phyloP scores from a whole-genome alignment of 768 basidiomycete genomes.

The Symmetrospora coprosmae region DNA sequence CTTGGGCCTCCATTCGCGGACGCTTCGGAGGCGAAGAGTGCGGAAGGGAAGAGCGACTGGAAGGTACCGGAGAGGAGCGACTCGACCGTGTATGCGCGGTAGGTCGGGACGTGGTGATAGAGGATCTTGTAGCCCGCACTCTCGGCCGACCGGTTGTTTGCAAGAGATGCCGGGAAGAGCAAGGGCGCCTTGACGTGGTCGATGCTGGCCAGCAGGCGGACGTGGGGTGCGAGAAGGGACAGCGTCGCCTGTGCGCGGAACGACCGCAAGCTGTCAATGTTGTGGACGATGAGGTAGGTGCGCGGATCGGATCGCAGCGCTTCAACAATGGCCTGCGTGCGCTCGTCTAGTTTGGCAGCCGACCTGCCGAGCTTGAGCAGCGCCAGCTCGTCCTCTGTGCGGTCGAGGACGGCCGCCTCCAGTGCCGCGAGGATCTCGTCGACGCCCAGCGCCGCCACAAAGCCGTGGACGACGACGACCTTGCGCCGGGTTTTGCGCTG shows the following conservation, averaged over 20 bases:
- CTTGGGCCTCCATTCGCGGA: background rate
- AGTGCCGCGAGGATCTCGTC: slow-evolving; percentile 46
- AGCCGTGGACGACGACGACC: slow-evolving; percentile 64
- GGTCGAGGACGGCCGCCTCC: background rate
- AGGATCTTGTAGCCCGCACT: slow-evolving; percentile 49
- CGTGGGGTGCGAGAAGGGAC: slow-evolving; percentile 55
- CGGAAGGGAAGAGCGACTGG: slow-evolving; percentile 24
- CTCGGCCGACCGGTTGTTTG: slow-evolving; percentile 41
- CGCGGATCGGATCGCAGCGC: slow-evolving; percentile 46
- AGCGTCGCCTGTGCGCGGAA: slow-evolving; percentile 53
- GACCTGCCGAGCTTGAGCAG: background rate
- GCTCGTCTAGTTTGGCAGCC: slow-evolving; percentile 51
- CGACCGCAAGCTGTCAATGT: slow-evolving; percentile 64
- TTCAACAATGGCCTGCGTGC: slow-evolving; percentile 43
- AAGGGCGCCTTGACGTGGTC: slow-evolving; percentile 75
- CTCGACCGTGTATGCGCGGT: slow-evolving; percentile 66
- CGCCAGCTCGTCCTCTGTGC: background rate
- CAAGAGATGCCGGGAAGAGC: slow-evolving; percentile 48
- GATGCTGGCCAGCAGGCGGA: slow-evolving; percentile 70
- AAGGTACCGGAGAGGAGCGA: slow-evolving; percentile 35
- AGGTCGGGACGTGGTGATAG: slow-evolving; percentile 83
- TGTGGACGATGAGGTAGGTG: slow-evolving; percentile 72
- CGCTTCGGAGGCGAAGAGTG: slow-evolving; percentile 1
- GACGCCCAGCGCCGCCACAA: slow-evolving; percentile 53
- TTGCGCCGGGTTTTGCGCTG: slow-evolving; percentile 37